Conservation (phyloP, 371 early-diverging fungal genomes). For the Mucor sp. region DNA sequence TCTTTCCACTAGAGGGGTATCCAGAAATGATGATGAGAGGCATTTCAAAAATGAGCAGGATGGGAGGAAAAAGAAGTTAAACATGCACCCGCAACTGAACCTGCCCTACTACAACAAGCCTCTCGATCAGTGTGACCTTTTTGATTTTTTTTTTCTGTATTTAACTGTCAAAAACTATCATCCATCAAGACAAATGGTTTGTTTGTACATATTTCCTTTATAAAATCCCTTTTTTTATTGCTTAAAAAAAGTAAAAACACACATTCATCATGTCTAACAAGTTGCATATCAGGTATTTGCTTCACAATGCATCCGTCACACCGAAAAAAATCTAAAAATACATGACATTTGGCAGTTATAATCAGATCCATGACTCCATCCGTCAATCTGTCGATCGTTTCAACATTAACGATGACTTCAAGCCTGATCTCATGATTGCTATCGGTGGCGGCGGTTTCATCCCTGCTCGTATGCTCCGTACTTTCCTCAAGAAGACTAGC, state of each 20-base stretch:
- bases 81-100: not conserved
- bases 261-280: slow-evolving; percentile 36
- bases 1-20: slow-evolving; percentile 90
- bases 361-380: slow-evolving; percentile 72
- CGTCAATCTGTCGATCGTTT: slow-evolving; percentile 60
- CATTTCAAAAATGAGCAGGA: slow-evolving; percentile 57
- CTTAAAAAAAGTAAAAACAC: not conserved
- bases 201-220: not conserved
- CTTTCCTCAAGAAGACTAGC: slow-evolving; percentile 71
- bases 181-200: not conserved
- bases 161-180: slow-evolving; percentile 2
- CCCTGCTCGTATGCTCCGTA: slow-evolving; percentile 72
- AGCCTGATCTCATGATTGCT: slow-evolving; percentile 68
- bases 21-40: slow-evolving; percentile 91
- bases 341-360: slow-evolving; percentile 50
- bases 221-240: not conserved
- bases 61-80: slow-evolving; percentile 8
- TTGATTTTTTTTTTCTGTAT: not conserved
- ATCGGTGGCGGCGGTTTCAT: slow-evolving; percentile 76
- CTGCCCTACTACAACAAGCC: not conserved
- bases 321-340: not conserved
- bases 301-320: not conserved
- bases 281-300: slow-evolving; percentile 39
- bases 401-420: slow-evolving; percentile 61
- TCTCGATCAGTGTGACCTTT: not conserved